Percentiles rank a stretch among this genome's conserved stretches.
Conservation (phyloP, 805 yeast genomes). For the Metschnikowia shivogae region DNA sequence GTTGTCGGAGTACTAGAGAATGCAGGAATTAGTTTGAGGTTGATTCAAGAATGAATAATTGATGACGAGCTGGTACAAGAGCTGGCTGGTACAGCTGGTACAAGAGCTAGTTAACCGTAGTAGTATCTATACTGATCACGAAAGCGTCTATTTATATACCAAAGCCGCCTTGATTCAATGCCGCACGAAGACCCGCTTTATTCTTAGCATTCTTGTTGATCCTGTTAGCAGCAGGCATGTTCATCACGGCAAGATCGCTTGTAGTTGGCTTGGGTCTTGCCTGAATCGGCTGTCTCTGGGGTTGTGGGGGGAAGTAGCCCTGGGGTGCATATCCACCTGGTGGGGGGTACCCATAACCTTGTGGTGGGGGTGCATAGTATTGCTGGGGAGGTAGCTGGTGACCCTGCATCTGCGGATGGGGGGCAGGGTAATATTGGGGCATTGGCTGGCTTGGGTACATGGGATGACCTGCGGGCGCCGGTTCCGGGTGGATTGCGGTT, state of each 20-base stretch:
- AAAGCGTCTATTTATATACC: slow-evolving; percentile 47
- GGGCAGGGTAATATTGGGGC: slow-evolving; percentile 6
- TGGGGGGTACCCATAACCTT: slow-evolving; percentile 9
- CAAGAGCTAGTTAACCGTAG: neutral
- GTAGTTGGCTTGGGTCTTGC: slow-evolving; percentile 24
- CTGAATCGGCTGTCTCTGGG: slow-evolving; percentile 1
- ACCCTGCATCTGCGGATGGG: slow-evolving; percentile 18
- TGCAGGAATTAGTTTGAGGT: too few species aligned
- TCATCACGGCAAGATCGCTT: slow-evolving; percentile 42
- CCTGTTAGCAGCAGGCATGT: slow-evolving; percentile 43
- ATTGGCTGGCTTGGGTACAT: slow-evolving; percentile 1
- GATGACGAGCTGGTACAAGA: too few species aligned
- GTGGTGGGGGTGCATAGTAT: slow-evolving; percentile 11
- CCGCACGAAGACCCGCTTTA: slow-evolving; percentile 58
- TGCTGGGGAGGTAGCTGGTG: slow-evolving; percentile 16
- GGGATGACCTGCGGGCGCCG: slow-evolving; percentile 1
- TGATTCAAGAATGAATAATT: too few species aligned
- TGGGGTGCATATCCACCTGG: slow-evolving; percentile 13
- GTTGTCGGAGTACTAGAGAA: slow-evolving; percentile 51
- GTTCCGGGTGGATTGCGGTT: neutral
- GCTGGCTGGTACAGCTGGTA: too few species aligned
- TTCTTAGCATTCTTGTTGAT: slow-evolving; percentile 41
- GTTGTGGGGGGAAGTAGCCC: slow-evolving; percentile 16
- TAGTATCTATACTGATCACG: neutral
- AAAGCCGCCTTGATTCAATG: slow-evolving; percentile 61